phyloP scores from a whole-genome alignment of 371 early-diverging fungal genomes.

The Mucor sp. region DNA sequence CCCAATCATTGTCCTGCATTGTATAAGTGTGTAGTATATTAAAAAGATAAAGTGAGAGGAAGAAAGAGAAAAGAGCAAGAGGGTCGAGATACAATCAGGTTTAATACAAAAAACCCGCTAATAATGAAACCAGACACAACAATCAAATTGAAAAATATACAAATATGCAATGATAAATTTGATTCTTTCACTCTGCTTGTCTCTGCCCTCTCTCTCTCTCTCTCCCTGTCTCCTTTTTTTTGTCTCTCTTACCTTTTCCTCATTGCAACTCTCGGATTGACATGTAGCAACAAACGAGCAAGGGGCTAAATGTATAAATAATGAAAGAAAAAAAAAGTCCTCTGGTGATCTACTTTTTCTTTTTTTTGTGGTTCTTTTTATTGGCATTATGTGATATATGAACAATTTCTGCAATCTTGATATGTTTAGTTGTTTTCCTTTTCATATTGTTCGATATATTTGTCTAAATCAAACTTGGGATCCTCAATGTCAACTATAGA shows the following conservation, averaged over 20 bases:
- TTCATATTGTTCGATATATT: conserved; percentile 56
- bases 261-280: not conserved
- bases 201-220: too few species aligned
- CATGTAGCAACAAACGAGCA: not conserved
- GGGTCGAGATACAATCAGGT: not conserved
- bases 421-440: conserved; percentile 25
- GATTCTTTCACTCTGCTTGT: not conserved
- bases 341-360: not conserved
- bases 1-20: conserved; percentile 28
- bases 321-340: not conserved
- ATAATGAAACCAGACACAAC: conserved; percentile 7
- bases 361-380: conserved; percentile 1
- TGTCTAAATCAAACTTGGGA: conserved; percentile 70
- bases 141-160: not conserved
- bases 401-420: not conserved
- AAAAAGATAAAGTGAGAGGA: conserved; percentile 1
- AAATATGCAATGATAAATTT: not conserved
- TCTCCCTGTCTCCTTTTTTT: not conserved
- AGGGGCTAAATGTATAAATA: not conserved
- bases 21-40: not conserved
- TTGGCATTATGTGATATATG: conserved; percentile 8
- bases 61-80: not conserved
- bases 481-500: conserved; percentile 55
- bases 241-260: not conserved
- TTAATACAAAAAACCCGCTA: not conserved